phyloP scores from a whole-genome alignment of 306 rosid genomes.

The Psophocarpus tetragonolobus region DNA sequence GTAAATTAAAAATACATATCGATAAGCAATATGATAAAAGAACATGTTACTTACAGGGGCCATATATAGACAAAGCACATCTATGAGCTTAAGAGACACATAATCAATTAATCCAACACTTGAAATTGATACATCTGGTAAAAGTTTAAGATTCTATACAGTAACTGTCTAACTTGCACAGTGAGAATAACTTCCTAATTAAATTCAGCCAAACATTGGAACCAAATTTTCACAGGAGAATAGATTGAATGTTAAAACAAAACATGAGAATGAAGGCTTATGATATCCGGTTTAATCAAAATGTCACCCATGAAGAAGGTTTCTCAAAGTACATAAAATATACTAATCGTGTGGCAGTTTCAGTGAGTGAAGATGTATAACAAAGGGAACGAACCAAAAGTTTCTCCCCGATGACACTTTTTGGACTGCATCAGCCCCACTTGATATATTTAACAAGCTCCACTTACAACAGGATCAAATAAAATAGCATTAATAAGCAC shows the following conservation, averaged over 20 bases:
- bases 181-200: not conserved
- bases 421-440: conserved; percentile 16
- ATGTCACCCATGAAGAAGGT: not conserved
- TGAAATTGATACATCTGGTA: not conserved
- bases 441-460: not conserved
- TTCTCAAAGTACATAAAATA: conserved; percentile 15
- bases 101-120: not conserved
- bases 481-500: conserved; percentile 28
- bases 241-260: not conserved
- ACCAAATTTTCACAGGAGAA: conserved; percentile 2
- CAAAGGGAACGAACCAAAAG: conserved; percentile 20
- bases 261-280: not conserved
- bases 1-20: not conserved
- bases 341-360: not conserved
- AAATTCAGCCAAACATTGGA: not conserved
- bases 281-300: not conserved
- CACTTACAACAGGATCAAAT: not conserved
- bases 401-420: not conserved
- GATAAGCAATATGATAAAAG: not conserved
- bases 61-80: not conserved
- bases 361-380: not conserved
- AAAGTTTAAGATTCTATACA: not conserved
- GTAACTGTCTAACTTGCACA: not conserved
- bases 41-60: not conserved
- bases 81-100: not conserved